These are phyloP conservation scores for Umbelopsis vinacea DNA, from an alignment of 192 early-diverging fungal species.

Conservation along the genomic window DNA sequence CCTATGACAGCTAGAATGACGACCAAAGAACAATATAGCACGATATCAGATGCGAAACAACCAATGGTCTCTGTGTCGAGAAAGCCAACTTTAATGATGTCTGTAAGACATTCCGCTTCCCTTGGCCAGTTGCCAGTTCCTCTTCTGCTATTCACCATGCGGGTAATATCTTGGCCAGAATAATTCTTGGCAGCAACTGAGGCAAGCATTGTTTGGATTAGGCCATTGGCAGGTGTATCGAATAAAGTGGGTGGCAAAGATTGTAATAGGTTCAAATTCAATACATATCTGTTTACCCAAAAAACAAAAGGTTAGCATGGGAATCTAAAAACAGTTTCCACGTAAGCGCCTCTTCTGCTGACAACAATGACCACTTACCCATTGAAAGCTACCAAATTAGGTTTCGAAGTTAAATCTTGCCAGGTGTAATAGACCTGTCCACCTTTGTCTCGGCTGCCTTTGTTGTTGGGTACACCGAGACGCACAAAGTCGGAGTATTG, in stretches of 20 bases:
- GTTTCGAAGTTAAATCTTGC: constrained; percentile 53
- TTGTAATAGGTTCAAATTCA: constrained; percentile 23
- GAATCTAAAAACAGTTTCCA: neutral
- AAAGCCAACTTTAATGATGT: constrained; percentile 73
- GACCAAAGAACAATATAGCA: constrained; percentile 75
- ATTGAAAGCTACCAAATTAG: constrained; percentile 61
- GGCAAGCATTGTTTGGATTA: neutral
- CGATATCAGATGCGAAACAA: constrained; percentile 79
- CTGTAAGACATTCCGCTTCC: constrained; percentile 71
- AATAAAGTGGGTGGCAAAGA: constrained; percentile 22
- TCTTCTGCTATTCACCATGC: constrained; percentile 13
- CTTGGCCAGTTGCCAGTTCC: constrained; percentile 45
- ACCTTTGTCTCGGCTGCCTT: constrained; percentile 40
- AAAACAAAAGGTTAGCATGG: constrained; percentile 3
- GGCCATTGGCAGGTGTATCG: constrained; percentile 24
- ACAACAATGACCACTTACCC: constrained; percentile 55
- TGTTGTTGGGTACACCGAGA: constrained; percentile 28
- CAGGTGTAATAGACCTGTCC: constrained; percentile 62
- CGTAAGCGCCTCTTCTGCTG: too few relatives aligned
- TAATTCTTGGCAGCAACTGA: neutral
- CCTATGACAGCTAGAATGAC: constrained; percentile 68
- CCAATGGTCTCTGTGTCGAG: constrained; percentile 79
- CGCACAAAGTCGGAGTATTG: constrained; percentile 50
- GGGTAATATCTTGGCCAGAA: constrained; percentile 26
- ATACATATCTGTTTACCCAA: constrained; percentile 8